These are phyloP conservation scores for Barnettozyma botsteinii DNA, from an alignment of 805 yeast species.

Conservation along the genomic window DNA sequence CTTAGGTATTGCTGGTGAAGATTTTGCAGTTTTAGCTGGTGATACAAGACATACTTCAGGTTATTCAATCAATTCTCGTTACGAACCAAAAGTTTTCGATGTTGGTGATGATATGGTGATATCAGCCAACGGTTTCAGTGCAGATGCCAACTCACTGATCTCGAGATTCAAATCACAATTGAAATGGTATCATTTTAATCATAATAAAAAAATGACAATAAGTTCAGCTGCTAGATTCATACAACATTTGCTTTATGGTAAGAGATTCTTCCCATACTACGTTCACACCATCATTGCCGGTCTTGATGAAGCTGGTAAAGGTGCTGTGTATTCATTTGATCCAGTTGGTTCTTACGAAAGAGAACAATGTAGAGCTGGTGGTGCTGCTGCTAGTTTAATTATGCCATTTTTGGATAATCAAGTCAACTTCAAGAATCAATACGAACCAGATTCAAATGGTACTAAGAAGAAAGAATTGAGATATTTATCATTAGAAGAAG, in stretches of 20 bases:
- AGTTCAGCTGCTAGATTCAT: slow-evolving; percentile 82
- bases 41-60: slow-evolving; percentile 97
- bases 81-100: slow-evolving; percentile 82
- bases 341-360: slow-evolving; percentile 98
- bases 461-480: slow-evolving; percentile 52
- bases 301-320: slow-evolving; percentile 78
- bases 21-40: slow-evolving; percentile 94
- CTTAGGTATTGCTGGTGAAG: slow-evolving; percentile 95
- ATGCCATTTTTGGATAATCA: slow-evolving; percentile 98
- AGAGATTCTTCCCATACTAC: slow-evolving; percentile 94
- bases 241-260: slow-evolving; percentile 85
- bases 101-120: slow-evolving; percentile 84
- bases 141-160: slow-evolving; percentile 85
- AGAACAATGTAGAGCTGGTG: slow-evolving; percentile 97
- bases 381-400: slow-evolving; percentile 92
- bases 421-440: slow-evolving; percentile 92
- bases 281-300: slow-evolving; percentile 95
- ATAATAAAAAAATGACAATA: slow-evolving; percentile 64
- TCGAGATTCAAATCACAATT: slow-evolving; percentile 58
- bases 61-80: slow-evolving; percentile 86
- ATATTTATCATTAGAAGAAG: slow-evolving; percentile 76
- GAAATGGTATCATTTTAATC: slow-evolving; percentile 91
- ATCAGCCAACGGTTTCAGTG: slow-evolving; percentile 95
- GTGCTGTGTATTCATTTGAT: slow-evolving; percentile 93
- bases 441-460: slow-evolving; percentile 72